phyloP scores from a whole-genome alignment of 805 yeast species.

The Candida gorgasii region DNA sequence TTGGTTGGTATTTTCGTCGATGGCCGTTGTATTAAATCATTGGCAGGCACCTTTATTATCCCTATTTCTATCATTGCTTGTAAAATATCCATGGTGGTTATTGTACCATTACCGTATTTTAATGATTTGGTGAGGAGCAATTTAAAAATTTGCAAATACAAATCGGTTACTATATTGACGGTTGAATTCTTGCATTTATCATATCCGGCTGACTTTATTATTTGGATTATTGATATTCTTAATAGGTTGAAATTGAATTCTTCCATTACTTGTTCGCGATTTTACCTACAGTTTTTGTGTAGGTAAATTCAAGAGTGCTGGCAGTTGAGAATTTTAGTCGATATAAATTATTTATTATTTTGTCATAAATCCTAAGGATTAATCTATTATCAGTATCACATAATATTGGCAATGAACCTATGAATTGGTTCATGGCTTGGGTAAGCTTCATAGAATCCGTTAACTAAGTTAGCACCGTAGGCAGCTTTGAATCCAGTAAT shows the following conservation, averaged over 20 bases:
- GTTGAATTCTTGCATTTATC: constrained; percentile 73
- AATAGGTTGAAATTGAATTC: constrained; percentile 42
- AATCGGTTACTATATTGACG: constrained; percentile 75
- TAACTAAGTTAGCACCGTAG: constrained; percentile 19
- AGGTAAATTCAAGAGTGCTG: no score
- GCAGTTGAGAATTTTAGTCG: no score
- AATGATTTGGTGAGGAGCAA: constrained; percentile 53
- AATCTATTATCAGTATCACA: background rate
- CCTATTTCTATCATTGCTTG: constrained; percentile 68
- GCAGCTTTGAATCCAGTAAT: constrained; percentile 52
- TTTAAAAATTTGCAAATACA: constrained; percentile 64
- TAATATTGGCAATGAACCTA: constrained; percentile 27
- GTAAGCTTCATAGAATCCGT: constrained; percentile 30
- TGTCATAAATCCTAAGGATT: background rate
- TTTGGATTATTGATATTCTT: constrained; percentile 48
- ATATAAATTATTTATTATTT: background rate
- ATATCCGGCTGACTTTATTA: constrained; percentile 79
- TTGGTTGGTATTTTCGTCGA: background rate
- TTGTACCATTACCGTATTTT: constrained; percentile 48
- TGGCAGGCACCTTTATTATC: constrained; percentile 51
- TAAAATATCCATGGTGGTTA: constrained; percentile 65
- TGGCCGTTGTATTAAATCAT: constrained; percentile 11
- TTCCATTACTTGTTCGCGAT: constrained; percentile 26
- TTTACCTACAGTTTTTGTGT: no score
- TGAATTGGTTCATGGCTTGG: constrained; percentile 37